Evolutionary conservation across 2,329 filamentous ascomycete species (phyloP).

Genomic region (Stemphylium beticola): DNA sequence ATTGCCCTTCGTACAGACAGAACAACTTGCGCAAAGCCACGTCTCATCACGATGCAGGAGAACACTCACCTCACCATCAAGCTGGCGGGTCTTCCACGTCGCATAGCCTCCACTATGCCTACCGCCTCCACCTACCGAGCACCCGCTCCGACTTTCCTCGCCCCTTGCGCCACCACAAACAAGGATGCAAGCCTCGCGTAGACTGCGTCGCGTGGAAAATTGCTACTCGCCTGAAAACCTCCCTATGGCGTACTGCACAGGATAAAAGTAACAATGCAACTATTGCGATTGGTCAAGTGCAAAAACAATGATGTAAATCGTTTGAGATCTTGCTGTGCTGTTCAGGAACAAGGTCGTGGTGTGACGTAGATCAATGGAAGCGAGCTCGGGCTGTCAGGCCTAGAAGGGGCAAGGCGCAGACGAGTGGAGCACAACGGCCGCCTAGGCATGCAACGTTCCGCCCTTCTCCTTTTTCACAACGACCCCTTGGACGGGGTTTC

Average conservation of each 20-base stretch:
- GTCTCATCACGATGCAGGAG: not conserved
- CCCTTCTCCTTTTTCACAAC: constrained; percentile 9
- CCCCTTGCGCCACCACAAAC: constrained; percentile 6
- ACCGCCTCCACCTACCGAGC: not conserved
- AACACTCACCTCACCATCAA: not conserved
- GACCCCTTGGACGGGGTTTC: not conserved
- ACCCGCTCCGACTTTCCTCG: not conserved
- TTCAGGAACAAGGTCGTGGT: constrained; percentile 14
- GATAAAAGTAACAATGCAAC: constrained; percentile 14
- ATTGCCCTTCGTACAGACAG: not conserved
- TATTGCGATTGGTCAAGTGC: constrained; percentile 15
- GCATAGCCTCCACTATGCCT: not conserved
- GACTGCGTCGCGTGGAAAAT: constrained; percentile 20
- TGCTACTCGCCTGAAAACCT: constrained; percentile 7
- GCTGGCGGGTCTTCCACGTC: not conserved
- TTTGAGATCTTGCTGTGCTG: constrained; percentile 9
- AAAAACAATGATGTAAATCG: constrained; percentile 30
- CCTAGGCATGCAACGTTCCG: constrained; percentile 14
- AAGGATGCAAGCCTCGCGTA: constrained; percentile 13
- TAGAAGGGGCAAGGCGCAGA: constrained; percentile 16
- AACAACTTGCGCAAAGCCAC: constrained; percentile 1
- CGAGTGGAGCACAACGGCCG: constrained; percentile 14
- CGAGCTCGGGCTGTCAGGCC: constrained; percentile 14
- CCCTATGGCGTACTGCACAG: not conserved
- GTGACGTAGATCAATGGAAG: constrained; percentile 16